These are phyloP conservation scores for Aspergillus texensis DNA, from an alignment of 2,329 filamentous ascomycete genomes.

Conservation along the genomic window DNA sequence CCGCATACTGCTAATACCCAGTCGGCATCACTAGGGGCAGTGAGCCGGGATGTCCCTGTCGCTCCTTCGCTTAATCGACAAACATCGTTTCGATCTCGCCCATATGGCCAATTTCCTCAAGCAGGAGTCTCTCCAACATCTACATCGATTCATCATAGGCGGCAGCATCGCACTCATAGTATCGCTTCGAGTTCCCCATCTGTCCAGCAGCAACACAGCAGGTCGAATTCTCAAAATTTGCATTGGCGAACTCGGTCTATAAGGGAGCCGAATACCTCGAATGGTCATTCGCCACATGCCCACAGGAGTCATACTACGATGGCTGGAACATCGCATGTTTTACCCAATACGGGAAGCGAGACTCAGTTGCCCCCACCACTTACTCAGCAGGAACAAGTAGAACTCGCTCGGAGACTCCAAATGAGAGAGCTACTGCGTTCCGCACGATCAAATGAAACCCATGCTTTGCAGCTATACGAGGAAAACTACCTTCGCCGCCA, in stretches of 20 bases:
- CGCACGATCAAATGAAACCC: slow-evolving; percentile 13
- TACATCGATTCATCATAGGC: slow-evolving; percentile 13
- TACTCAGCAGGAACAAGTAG: slow-evolving; percentile 10
- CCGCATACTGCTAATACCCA: background rate
- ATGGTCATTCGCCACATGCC: background rate
- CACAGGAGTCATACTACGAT: background rate
- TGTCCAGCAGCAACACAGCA: slow-evolving; percentile 6
- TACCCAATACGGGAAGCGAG: background rate
- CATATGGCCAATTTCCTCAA: slow-evolving; percentile 9
- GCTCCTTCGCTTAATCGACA: background rate
- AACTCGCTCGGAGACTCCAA: slow-evolving; percentile 12
- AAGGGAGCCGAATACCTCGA: background rate
- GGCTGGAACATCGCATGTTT: slow-evolving; percentile 1
- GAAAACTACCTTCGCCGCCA: slow-evolving; percentile 8
- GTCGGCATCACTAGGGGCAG: background rate
- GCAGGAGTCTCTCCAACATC: slow-evolving; percentile 8
- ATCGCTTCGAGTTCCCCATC: slow-evolving; percentile 4
- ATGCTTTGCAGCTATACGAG: slow-evolving; percentile 15
- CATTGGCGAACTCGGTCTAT: slow-evolving; percentile 13
- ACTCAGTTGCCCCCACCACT: background rate
- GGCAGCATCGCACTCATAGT: slow-evolving; percentile 14
- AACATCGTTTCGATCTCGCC: slow-evolving; percentile 6
- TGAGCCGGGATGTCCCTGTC: background rate
- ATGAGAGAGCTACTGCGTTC: slow-evolving; percentile 14
- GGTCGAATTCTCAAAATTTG: slow-evolving; percentile 4